These are phyloP conservation scores for Phaeoacremonium minimum DNA, from an alignment of 2,329 filamentous ascomycete species.

Conservation along the genomic window DNA sequence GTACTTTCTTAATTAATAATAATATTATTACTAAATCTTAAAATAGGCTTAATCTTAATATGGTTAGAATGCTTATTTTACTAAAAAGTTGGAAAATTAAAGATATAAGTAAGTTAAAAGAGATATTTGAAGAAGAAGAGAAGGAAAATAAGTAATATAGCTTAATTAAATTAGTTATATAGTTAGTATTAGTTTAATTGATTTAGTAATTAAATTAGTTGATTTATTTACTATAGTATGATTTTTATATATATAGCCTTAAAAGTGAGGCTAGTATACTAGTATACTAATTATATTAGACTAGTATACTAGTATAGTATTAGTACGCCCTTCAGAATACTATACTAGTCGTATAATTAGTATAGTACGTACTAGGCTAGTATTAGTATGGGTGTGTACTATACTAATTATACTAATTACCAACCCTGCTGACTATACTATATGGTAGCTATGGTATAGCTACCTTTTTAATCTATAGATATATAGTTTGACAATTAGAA, in stretches of 20 bases:
- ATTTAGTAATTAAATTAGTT: background rate
- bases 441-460: too few species aligned
- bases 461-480: background rate
- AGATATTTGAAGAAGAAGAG: background rate
- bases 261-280: background rate
- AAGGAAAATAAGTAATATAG: too few species aligned
- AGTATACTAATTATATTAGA: background rate
- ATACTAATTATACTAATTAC: background rate
- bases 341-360: background rate
- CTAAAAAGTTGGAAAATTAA: slow-evolving; percentile 3
- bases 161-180: background rate
- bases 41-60: background rate
- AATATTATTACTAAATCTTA: slow-evolving; percentile 4
- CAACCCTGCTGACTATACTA: background rate
- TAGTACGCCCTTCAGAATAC: background rate
- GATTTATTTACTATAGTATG: background rate
- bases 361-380: background rate
- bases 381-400: background rate
- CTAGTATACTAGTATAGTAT: background rate
- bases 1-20: slow-evolving; percentile 1
- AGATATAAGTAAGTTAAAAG: background rate
- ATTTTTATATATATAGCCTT: background rate
- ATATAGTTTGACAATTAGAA: too few species aligned
- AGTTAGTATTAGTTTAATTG: slow-evolving; percentile 1
- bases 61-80: slow-evolving; percentile 1